phyloP scores from a whole-genome alignment of 2,329 filamentous ascomycete genomes.

The Didymella arachidicola region DNA sequence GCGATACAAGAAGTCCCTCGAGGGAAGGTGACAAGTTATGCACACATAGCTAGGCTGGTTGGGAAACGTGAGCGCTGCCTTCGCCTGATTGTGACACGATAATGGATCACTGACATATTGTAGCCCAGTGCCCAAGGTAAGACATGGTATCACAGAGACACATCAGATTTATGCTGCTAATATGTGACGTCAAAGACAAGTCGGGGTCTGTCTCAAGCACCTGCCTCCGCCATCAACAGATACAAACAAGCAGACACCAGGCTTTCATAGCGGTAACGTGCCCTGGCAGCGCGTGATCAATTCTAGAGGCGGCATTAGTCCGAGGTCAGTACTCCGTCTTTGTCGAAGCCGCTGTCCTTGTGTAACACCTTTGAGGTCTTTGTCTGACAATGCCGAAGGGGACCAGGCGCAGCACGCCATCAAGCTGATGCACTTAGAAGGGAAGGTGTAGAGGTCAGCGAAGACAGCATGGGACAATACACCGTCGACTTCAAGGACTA shows the following conservation, averaged over 20 bases:
- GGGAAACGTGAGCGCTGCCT: constrained; percentile 69
- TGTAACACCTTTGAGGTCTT: constrained; percentile 15
- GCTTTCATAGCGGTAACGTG: constrained; percentile 78
- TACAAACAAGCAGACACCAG: constrained; percentile 50
- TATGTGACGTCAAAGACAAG: constrained; percentile 66
- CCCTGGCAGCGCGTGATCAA: constrained; percentile 97
- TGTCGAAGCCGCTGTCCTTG: constrained; percentile 16
- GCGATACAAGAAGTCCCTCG: constrained; percentile 85
- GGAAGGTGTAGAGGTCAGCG: constrained; percentile 58
- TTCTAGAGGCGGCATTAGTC: constrained; percentile 83
- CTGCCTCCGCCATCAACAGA: constrained; percentile 64
- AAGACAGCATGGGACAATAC: constrained; percentile 57
- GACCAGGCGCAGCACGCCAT: constrained; percentile 54
- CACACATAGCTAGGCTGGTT: constrained; percentile 76
- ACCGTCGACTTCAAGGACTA: constrained; percentile 56
- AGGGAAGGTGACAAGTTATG: constrained; percentile 88
- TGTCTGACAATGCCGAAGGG: constrained; percentile 47
- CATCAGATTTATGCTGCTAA: constrained; percentile 60
- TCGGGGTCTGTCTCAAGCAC: constrained; percentile 89
- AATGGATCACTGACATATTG: constrained; percentile 34
- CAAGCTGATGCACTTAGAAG: constrained; percentile 57
- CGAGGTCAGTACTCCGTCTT: constrained; percentile 64
- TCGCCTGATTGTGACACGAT: constrained; percentile 15
- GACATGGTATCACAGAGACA: constrained; percentile 23
- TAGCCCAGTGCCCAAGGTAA: constrained; percentile 59